A percentile compares a stretch with the other conserved stretches of the same genome.
Conservation (phyloP, 2,329 filamentous ascomycete genomes). For the Mariannaea sp. region DNA sequence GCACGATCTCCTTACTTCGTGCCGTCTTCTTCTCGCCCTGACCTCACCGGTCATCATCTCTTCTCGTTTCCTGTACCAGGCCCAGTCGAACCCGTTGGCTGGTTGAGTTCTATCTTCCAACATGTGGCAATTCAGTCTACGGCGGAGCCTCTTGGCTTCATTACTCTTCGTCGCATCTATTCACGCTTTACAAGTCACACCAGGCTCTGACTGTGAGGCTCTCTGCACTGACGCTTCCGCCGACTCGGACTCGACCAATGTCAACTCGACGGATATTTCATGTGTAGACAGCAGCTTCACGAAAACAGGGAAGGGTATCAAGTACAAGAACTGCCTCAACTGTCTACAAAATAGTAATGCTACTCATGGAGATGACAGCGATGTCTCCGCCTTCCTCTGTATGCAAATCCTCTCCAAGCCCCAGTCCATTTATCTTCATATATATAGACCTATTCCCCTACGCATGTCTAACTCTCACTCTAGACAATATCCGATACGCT, state of each 20-base stretch:
- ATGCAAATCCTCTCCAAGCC: slow-evolving; percentile 35
- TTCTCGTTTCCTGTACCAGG: neutral
- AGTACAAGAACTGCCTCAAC: slow-evolving; percentile 52
- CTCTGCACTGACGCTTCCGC: slow-evolving; percentile 50
- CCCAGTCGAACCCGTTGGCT: too few relatives aligned
- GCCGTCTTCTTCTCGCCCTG: neutral
- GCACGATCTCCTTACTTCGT: slow-evolving; percentile 1
- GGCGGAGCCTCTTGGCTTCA: slow-evolving; percentile 6
- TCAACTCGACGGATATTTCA: slow-evolving; percentile 52
- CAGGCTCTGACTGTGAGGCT: slow-evolving; percentile 56
- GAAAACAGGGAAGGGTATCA: slow-evolving; percentile 45
- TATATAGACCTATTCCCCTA: neutral
- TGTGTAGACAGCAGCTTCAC: slow-evolving; percentile 51
- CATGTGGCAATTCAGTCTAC: slow-evolving; percentile 5
- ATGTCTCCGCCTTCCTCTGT: slow-evolving; percentile 55
- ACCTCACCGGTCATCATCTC: slow-evolving; percentile 2
- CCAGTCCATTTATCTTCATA: too few relatives aligned
- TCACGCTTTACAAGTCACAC: slow-evolving; percentile 51
- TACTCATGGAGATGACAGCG: slow-evolving; percentile 46
- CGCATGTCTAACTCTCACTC: neutral
- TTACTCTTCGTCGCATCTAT: slow-evolving; percentile 6
- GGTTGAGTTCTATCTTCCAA: too few relatives aligned
- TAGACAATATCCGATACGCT: slow-evolving; percentile 57
- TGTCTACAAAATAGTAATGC: slow-evolving; percentile 54
- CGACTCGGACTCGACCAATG: slow-evolving; percentile 39